Evolutionary conservation across 1,139 yeast species (phyloP), one percentile per base, ranked within the genome.

Genomic region (Geotrichum phurueaensis): DNA sequence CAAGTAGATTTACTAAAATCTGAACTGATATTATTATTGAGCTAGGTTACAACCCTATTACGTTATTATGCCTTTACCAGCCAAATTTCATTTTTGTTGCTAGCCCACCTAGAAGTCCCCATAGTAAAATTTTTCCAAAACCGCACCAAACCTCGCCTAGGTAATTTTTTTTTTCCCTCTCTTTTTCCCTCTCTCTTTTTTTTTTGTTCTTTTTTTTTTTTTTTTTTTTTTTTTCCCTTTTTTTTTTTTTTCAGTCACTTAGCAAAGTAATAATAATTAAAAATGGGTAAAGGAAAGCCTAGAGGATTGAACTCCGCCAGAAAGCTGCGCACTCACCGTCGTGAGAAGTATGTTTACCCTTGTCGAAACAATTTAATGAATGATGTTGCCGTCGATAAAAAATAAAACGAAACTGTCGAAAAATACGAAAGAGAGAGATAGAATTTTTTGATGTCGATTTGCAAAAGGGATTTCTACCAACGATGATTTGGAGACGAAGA

Each of bases 291-390:
- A 27, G 31, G 31, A 80, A 88, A 88, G 83, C 96, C 96, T 83
- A 87, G 96, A 86, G 96, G 99, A 81, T 86, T 95, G 82, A 94
- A 94, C 91, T 88, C 99, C 79, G 99, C 99, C 79, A 91, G 99
- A 89, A 94, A 95, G 87, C 88, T 95, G 83, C 92, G 99, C 87
- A 92, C 87, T 81, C 95, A 89, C 91, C 94, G 99, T 84, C 95
- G 99, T 84, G 92, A 92, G 87, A 94, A 94, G 81, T 78, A 77
- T 75, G 81, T 78, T 68, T 58, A 47, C 22, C 22, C n/a, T 10
- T 29, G 18, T 3, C 23, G 20, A 18, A 36, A 25, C 22, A 36
- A 36, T 5, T 15, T 36, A 6, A 36, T 33, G 15, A 33, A 33
- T 36, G 15, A n/a, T 29, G 51, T n/a, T 18, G 36, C 36, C 27